Percentiles rank a stretch among this genome's conserved stretches.
Conservation (phyloP, 352 stramenopile species). For the Pythium folliculosum region DNA sequence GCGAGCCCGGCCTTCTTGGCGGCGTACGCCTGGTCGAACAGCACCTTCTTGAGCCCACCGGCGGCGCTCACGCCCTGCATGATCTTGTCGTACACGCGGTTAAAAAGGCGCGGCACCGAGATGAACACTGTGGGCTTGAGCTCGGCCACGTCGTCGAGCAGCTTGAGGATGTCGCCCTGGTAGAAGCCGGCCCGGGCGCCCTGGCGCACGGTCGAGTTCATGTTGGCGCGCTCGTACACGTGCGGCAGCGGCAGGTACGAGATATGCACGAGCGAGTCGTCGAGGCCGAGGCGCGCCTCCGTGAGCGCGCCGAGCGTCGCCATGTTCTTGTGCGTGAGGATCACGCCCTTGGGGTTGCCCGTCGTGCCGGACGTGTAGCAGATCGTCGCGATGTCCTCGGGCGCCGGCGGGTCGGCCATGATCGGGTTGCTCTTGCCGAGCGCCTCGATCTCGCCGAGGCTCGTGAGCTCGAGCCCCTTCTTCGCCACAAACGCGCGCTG, state of each 20-base stretch:
- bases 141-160: slow-evolving; percentile 94
- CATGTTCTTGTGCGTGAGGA: slow-evolving; percentile 91
- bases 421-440: slow-evolving; percentile 44
- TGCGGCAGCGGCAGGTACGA: slow-evolving; percentile 97
- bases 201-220: slow-evolving; percentile 77
- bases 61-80: slow-evolving; percentile 62
- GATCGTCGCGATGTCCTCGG: slow-evolving; percentile 91
- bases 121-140: slow-evolving; percentile 93
- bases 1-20: slow-evolving; percentile 57
- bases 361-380: slow-evolving; percentile 97
- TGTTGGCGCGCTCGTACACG: slow-evolving; percentile 93
- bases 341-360: slow-evolving; percentile 94
- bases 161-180: slow-evolving; percentile 86
- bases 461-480: slow-evolving; percentile 46
- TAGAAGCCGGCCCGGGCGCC: slow-evolving; percentile 73
- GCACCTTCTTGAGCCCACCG: slow-evolving; percentile 58
- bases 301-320: slow-evolving; percentile 18
- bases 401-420: slow-evolving; percentile 47
- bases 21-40: slow-evolving; percentile 68
- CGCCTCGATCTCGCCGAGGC: slow-evolving; percentile 41
- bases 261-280: slow-evolving; percentile 86
- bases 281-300: neutral
- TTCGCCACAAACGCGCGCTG: slow-evolving; percentile 28
- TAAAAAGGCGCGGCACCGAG: slow-evolving; percentile 94
- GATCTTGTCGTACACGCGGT: slow-evolving; percentile 97